Evolutionary conservation across 345 rosid species (phyloP).

Genomic region (Euclidium syriacum): DNA sequence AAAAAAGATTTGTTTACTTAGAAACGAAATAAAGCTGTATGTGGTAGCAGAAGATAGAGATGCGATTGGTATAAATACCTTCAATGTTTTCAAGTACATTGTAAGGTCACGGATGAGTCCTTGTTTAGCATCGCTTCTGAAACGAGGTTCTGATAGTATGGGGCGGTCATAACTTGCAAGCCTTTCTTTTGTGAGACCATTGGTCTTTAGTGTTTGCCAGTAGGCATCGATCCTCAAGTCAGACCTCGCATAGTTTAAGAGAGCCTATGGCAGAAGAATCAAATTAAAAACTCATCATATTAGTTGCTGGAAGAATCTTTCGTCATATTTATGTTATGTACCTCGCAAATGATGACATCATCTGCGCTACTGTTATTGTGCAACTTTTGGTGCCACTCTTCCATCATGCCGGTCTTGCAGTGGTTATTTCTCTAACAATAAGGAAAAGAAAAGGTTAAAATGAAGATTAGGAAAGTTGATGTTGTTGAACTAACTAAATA

Average conservation of each 20-base stretch:
- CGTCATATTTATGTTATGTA: conserved; percentile 16
- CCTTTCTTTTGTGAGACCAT: conserved; percentile 85
- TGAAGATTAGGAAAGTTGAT: not conserved
- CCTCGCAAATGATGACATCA: conserved; percentile 97
- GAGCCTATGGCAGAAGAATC: conserved; percentile 56
- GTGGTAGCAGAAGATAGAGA: not conserved
- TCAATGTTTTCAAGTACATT: conserved; percentile 87
- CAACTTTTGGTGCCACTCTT: conserved; percentile 99
- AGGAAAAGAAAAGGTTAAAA: not conserved
- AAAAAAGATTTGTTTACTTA: conserved; percentile 5
- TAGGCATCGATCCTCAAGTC: conserved; percentile 69
- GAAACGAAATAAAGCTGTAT: not conserved
- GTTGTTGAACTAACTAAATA: too few relatives aligned
- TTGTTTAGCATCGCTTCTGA: conserved; percentile 68
- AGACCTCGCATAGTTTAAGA: conserved; percentile 68
- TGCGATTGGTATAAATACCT: conserved; percentile 39
- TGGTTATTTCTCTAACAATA: conserved; percentile 68
- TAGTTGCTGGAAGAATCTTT: not conserved
- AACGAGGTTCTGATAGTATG: conserved; percentile 79
- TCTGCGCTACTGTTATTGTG: conserved; percentile 98
- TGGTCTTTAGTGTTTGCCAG: conserved; percentile 87
- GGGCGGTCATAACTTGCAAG: conserved; percentile 93
- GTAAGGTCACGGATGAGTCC: conserved; percentile 86
- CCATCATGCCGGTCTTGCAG: conserved; percentile 98
- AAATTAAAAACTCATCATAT: conserved; percentile 20